Percentiles rank a stretch among this genome's conserved stretches.
Conservation (phyloP, 495 filamentous ascomycete species). For the Penicillium steckii region DNA sequence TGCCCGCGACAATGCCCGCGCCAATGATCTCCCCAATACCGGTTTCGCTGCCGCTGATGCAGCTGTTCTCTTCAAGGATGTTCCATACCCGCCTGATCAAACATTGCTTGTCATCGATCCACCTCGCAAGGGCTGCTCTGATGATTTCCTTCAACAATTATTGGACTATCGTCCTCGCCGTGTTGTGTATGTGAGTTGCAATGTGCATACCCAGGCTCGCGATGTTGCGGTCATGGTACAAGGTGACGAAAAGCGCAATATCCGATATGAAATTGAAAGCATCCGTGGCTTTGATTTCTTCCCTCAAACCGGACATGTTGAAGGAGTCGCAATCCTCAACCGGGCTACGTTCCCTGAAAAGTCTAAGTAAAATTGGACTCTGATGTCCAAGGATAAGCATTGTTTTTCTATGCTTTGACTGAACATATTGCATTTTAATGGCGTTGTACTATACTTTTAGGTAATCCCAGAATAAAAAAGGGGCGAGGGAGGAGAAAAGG, state of each 20-base stretch:
- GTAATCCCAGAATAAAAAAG: not conserved
- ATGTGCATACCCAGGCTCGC: conserved; percentile 95
- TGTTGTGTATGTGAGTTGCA: conserved; percentile 93
- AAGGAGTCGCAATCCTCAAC: conserved; percentile 82
- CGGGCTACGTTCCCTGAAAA: conserved; percentile 24
- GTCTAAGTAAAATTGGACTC: conserved; percentile 2
- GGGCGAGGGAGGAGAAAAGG: not conserved
- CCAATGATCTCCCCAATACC: conserved; percentile 70
- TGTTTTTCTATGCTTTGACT: not conserved
- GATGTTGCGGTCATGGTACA: conserved; percentile 84
- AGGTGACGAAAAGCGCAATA: conserved; percentile 51
- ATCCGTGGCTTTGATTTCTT: conserved; percentile 96
- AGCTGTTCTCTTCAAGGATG: conserved; percentile 70
- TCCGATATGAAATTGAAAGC: conserved; percentile 85
- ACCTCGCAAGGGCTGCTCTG: conserved; percentile 91
- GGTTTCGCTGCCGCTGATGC: conserved; percentile 87
- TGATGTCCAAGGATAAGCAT: not conserved
- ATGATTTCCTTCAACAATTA: conserved; percentile 77
- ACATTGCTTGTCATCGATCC: conserved; percentile 92
- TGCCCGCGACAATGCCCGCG: conserved; percentile 71
- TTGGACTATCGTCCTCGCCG: conserved; percentile 69
- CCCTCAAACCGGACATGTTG: conserved; percentile 95
- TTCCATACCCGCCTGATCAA: conserved; percentile 68
- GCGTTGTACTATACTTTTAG: not conserved
- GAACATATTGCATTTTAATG: not conserved